Evolutionary conservation across 2,329 filamentous ascomycete species (phyloP).

Genomic region (Fusarium palustre): DNA sequence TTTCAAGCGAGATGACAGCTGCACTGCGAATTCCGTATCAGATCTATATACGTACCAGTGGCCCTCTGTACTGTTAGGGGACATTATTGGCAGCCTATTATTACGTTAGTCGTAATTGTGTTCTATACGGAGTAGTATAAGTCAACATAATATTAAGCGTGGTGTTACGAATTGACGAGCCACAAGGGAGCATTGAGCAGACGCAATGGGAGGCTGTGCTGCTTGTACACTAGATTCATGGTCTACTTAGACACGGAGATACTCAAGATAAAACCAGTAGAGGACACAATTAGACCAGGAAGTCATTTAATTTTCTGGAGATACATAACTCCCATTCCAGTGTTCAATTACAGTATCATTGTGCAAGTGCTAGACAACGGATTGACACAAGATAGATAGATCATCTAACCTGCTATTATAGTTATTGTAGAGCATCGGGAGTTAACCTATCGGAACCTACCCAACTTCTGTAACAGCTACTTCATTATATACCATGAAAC

Average conservation of each 20-base stretch:
- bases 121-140: neutral
- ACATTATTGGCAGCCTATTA: neutral
- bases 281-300: too few relatives aligned
- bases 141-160: neutral
- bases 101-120: neutral
- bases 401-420: neutral
- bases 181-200: neutral
- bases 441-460: neutral
- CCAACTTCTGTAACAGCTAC: neutral
- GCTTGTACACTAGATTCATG: neutral
- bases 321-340: neutral
- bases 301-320: neutral
- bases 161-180: neutral
- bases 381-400: neutral
- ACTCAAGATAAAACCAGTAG: neutral
- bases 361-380: neutral
- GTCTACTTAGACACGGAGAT: neutral
- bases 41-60: neutral
- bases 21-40: slow-evolving; percentile 8
- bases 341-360: too few relatives aligned
- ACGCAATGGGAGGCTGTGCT: neutral
- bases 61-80: neutral
- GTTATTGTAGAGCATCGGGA: neutral
- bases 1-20: slow-evolving; percentile 33
- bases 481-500: neutral